These are phyloP conservation scores for Hypoxylon sp. DNA, from an alignment of 2,329 filamentous ascomycete genomes.

Conservation along the genomic window DNA sequence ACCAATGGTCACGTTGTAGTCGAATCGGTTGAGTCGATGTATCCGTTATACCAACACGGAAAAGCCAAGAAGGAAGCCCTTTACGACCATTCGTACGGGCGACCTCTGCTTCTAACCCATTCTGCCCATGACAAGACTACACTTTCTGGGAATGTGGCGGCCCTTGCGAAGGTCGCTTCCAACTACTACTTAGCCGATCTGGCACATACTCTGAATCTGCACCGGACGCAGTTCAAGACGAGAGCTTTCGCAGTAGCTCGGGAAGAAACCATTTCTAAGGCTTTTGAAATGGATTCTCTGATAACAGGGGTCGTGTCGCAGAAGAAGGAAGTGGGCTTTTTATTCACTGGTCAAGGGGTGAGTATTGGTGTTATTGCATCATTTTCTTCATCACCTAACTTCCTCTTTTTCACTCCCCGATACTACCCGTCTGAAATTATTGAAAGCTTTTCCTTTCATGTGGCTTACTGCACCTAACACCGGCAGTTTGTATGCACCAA, in stretches of 20 bases:
- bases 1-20: not conserved
- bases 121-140: conserved; percentile 26
- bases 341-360: not conserved
- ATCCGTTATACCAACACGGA: conserved; percentile 2
- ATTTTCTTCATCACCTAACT: not conserved
- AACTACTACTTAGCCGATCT: conserved; percentile 37
- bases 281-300: not conserved
- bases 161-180: conserved; percentile 22
- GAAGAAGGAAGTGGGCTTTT: not conserved
- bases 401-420: not conserved
- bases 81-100: conserved; percentile 6
- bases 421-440: not conserved
- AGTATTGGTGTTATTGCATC: not conserved
- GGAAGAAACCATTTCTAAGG: conserved; percentile 1
- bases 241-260: conserved; percentile 10
- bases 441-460: not conserved
- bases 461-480: not conserved
- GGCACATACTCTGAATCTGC: conserved; percentile 30
- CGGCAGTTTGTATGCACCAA: not conserved
- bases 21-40: not conserved
- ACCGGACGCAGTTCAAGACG: conserved; percentile 15
- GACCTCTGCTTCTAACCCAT: not conserved
- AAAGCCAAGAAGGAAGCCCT: not conserved
- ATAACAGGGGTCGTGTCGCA: not conserved
- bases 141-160: conserved; percentile 42